Percentiles rank a stretch among this genome's conserved stretches.
phyloP scores from a whole-genome alignment of 495 filamentous ascomycete genomes.

The Baudoinia panamericana region DNA sequence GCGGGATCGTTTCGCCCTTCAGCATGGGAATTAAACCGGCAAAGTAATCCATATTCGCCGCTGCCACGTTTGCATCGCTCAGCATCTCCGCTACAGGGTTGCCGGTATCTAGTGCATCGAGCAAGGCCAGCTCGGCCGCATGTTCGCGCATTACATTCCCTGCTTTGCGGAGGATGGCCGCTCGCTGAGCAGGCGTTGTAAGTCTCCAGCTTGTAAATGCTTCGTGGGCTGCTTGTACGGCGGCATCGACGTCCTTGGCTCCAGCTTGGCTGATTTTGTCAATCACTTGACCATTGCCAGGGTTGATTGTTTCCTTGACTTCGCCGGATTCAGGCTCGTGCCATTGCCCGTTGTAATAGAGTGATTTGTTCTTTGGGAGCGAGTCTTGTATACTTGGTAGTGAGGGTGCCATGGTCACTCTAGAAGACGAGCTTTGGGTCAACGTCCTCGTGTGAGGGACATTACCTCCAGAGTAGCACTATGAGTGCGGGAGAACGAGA shows the following conservation, averaged over 20 bases:
- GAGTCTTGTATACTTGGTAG: constrained; percentile 6
- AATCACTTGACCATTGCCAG: constrained; percentile 14
- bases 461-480: background rate
- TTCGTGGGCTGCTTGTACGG: constrained; percentile 12
- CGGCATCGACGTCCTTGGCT: constrained; percentile 9
- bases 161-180: constrained; percentile 4
- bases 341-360: constrained; percentile 9
- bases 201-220: constrained; percentile 16
- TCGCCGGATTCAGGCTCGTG: constrained; percentile 1
- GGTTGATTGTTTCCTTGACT: constrained; percentile 14
- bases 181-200: constrained; percentile 9
- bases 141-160: constrained; percentile 15
- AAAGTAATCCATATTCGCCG: constrained; percentile 16
- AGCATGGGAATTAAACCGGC: constrained; percentile 17
- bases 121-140: constrained; percentile 15
- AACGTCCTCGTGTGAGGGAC: background rate
- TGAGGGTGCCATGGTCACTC: background rate
- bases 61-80: constrained; percentile 14
- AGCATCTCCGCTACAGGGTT: constrained; percentile 18
- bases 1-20: constrained; percentile 21
- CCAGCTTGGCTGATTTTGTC: constrained; percentile 10
- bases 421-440: background rate
- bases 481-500: too few relatives aligned
- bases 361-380: constrained; percentile 9
- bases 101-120: constrained; percentile 18